Conservation (phyloP, 352 stramenopile species). For the Peronospora belbahrii region DNA sequence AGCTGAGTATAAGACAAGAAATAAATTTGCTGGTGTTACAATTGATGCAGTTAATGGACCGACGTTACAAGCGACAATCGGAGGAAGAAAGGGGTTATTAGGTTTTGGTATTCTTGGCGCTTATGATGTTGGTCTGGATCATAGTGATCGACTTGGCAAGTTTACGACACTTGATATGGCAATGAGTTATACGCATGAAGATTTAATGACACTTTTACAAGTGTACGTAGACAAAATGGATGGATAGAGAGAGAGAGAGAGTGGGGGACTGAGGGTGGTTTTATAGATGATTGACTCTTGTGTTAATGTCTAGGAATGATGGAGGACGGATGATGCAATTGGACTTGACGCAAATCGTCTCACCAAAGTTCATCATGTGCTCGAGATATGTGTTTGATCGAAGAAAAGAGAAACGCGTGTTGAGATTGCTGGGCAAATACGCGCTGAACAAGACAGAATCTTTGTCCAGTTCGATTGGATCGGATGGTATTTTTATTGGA, state of each 20-base stretch:
- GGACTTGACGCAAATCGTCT: slow-evolving; percentile 52
- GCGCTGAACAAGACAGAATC: slow-evolving; percentile 39
- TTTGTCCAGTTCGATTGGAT: slow-evolving; percentile 55
- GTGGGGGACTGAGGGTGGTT: too few relatives aligned
- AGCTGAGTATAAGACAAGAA: slow-evolving; percentile 44
- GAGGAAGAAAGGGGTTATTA: slow-evolving; percentile 37
- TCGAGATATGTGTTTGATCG: slow-evolving; percentile 55
- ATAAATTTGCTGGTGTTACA: slow-evolving; percentile 50
- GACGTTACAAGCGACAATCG: slow-evolving; percentile 54
- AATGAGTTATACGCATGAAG: slow-evolving; percentile 53
- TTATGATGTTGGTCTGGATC: slow-evolving; percentile 73
- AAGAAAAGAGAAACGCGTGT: slow-evolving; percentile 59
- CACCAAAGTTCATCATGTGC: slow-evolving; percentile 49
- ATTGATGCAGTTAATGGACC: slow-evolving; percentile 77
- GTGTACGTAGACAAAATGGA: slow-evolving; percentile 39
- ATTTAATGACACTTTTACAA: slow-evolving; percentile 59
- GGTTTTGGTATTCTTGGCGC: slow-evolving; percentile 45
- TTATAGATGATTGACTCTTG: background rate
- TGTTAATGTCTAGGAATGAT: slow-evolving; percentile 38
- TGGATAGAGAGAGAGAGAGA: background rate
- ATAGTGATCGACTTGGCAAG: slow-evolving; percentile 58
- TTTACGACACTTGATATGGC: slow-evolving; percentile 58
- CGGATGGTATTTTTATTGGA: slow-evolving; percentile 65
- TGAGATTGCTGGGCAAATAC: slow-evolving; percentile 52
- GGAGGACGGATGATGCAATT: slow-evolving; percentile 50